A percentile compares a stretch with the other conserved stretches of the same genome.
Evolutionary conservation across 371 early-diverging fungal species (phyloP).

Genomic region (Mortierella sp.): DNA sequence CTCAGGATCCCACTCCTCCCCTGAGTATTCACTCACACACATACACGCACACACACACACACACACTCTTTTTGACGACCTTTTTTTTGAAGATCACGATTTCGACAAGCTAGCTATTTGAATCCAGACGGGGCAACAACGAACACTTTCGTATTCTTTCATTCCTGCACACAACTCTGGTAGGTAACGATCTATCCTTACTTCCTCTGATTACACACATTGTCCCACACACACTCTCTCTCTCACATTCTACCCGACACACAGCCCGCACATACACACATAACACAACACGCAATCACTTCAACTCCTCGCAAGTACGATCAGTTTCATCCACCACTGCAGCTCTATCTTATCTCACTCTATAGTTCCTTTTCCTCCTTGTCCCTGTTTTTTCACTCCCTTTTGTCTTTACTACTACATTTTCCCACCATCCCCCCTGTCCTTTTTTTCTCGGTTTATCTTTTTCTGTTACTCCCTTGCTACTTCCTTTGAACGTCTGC

Average conservation of each 20-base stretch:
- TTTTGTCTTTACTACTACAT: background rate
- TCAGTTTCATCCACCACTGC: background rate
- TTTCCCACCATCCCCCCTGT: background rate
- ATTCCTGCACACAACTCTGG: background rate
- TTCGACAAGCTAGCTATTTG: conserved; percentile 3
- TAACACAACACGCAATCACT: background rate
- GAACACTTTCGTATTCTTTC: background rate
- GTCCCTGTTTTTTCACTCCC: background rate
- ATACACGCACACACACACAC: background rate
- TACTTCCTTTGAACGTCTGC: background rate
- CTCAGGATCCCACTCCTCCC: background rate
- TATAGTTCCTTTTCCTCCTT: background rate
- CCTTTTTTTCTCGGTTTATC: background rate
- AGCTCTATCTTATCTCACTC: background rate
- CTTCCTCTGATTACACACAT: background rate
- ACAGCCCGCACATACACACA: background rate
- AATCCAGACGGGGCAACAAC: conserved; percentile 21
- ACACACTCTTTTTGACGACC: background rate
- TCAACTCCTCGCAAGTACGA: too few species aligned
- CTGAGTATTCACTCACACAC: background rate
- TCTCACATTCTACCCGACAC: background rate
- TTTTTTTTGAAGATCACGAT: background rate
- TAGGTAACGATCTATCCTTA: conserved; percentile 10
- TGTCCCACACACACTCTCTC: background rate
- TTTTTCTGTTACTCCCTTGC: background rate